These are phyloP conservation scores for Magnusiomyces tetraspermus DNA, from an alignment of 1,139 yeast species.

Conservation along the genomic window DNA sequence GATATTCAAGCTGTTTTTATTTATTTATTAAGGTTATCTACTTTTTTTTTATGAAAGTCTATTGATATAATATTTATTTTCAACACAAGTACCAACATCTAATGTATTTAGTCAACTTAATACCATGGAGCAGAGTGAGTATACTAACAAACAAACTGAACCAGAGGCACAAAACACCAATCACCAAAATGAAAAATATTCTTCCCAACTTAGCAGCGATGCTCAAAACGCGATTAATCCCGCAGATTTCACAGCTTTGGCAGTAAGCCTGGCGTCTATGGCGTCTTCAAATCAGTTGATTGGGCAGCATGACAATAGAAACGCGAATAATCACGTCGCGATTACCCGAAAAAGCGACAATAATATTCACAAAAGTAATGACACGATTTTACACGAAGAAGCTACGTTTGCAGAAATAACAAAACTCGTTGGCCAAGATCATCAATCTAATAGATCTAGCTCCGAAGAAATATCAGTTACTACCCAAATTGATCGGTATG, in stretches of 20 bases:
- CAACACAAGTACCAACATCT: background rate
- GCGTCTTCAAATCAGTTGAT: background rate
- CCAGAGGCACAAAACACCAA: background rate
- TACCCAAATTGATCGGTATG: background rate
- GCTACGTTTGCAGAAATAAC: background rate
- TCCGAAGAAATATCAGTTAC: background rate
- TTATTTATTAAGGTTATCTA: background rate
- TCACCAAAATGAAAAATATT: background rate
- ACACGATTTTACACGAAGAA: background rate
- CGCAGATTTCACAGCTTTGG: background rate
- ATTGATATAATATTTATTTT: too few species aligned
- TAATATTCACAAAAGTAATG: background rate
- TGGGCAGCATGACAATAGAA: background rate
- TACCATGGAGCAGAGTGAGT: background rate
- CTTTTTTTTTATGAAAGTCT: background rate
- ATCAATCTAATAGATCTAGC: background rate
- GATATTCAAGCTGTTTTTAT: background rate
- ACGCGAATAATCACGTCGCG: background rate
- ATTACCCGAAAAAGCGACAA: background rate
- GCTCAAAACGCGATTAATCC: background rate
- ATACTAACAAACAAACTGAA: background rate
- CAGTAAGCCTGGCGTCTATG: background rate
- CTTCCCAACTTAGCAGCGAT: background rate
- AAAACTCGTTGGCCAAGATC: background rate
- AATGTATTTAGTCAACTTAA: background rate